Base-by-base conservation (phyloP, 2,329 filamentous ascomycete genomes). In the Exophiala xenobiotica region DNA sequence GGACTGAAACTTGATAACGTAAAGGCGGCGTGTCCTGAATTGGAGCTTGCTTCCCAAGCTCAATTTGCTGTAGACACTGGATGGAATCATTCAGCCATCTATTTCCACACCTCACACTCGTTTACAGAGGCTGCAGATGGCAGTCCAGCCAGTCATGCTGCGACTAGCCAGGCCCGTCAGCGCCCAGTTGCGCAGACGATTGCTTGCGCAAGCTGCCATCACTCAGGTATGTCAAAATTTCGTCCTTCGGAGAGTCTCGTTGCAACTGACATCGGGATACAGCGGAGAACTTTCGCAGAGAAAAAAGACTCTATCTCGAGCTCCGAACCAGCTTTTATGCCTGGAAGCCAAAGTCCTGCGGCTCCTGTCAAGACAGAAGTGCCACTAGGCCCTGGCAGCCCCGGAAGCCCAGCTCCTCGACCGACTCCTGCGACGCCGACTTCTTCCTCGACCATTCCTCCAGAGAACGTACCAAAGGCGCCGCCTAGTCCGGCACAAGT, bases 391-490 rank as follows among this genome's bases (percentile, higher is more conserved):
- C 56, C 56, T 19, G 56, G 47, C 19, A 53, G 56, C 26, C 56
- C 56, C 24, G 56, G 56, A 22, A 43, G 33, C 19, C 51, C 56
- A 42, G 57, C 44, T 41, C 63, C 44, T 47, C 63, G 58, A 22
- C 57, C 64, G 8, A 63, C 63, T 20, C 63, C 63, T 33, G 55
- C 61, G 29, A 62, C 65, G 23, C 63, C 64, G 41, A 69, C 73
- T 11, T 73, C 75, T 16, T 64, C 68, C 49, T 69, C 74, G n/a
- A 69, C 73, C 37, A 73, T 81, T 43, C 72, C 77, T 53, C 68
- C 75, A 47, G 68, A 76, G 57, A 74, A 74, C 40, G 65, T 78
- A 31, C 74, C 78, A 37, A 69, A 70, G 55, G 70, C 71, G 8
- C 64, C 74, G 18, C 69, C 76, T 23, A 62, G 69, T 61, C 63